Percentiles rank a stretch among this genome's conserved stretches.
These are phyloP conservation scores for Nakazawaea ishiwadae DNA, from an alignment of 805 yeast genomes.

Conservation along the genomic window DNA sequence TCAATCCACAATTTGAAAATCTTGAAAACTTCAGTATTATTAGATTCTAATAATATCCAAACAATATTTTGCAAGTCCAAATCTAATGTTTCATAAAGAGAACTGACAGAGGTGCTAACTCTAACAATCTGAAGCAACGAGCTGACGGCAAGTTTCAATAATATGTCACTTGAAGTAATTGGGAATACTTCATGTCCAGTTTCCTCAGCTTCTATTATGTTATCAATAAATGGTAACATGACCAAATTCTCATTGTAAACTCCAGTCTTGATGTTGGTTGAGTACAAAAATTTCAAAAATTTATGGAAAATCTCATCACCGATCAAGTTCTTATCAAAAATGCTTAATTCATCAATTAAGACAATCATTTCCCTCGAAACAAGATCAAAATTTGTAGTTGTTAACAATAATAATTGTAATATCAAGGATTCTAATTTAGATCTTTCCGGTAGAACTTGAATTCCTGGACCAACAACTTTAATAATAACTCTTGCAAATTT, in stretches of 20 bases:
- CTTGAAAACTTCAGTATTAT: constrained; percentile 16
- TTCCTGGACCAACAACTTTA: constrained; percentile 55
- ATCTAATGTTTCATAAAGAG: neutral
- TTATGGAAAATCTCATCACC: constrained; percentile 23
- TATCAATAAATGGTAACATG: constrained; percentile 20
- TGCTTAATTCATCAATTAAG: constrained; percentile 38
- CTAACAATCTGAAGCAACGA: constrained; percentile 25
- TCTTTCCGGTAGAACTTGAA: constrained; percentile 24
- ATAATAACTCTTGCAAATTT: constrained; percentile 41
- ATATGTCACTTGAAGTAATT: constrained; percentile 25
- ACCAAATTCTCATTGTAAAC: constrained; percentile 20
- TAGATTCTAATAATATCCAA: constrained; percentile 29
- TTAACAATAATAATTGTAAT: constrained; percentile 32
- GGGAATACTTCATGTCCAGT: constrained; percentile 25
- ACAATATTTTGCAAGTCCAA: constrained; percentile 18
- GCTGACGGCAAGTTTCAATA: constrained; percentile 22
- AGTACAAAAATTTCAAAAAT: constrained; percentile 26
- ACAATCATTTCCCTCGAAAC: constrained; percentile 34
- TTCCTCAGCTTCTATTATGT: constrained; percentile 16
- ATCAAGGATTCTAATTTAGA: constrained; percentile 30
- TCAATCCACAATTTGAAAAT: constrained; percentile 21
- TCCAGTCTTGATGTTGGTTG: constrained; percentile 30
- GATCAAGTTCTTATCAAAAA: constrained; percentile 38
- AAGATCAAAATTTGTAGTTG: constrained; percentile 26
- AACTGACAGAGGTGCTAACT: constrained; percentile 12